Percentiles rank a stretch among this genome's conserved stretches.
phyloP scores from a whole-genome alignment of 352 stramenopile genomes.

The Phytophthora cryptogea region DNA sequence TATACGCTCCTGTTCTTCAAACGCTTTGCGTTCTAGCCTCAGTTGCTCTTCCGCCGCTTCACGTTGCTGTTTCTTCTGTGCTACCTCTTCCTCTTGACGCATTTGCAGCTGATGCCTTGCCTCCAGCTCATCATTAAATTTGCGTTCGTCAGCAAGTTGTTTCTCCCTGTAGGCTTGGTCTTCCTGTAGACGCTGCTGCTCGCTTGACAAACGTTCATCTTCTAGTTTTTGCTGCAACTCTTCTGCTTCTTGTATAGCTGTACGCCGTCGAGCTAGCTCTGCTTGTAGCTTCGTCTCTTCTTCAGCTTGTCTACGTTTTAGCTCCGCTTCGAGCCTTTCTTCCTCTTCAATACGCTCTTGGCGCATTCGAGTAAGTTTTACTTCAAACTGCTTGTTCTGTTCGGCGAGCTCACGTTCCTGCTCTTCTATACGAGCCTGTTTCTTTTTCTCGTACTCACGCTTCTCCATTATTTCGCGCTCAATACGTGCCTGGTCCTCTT shows the following conservation, averaged over 20 bases:
- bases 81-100: slow-evolving; percentile 22
- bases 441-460: slow-evolving; percentile 50
- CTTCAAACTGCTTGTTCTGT: slow-evolving; percentile 46
- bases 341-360: slow-evolving; percentile 45
- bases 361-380: slow-evolving; percentile 44
- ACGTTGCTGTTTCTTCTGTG: slow-evolving; percentile 14
- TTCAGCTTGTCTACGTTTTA: slow-evolving; percentile 30
- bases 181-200: slow-evolving; percentile 26
- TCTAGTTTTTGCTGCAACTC: slow-evolving; percentile 35
- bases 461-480: slow-evolving; percentile 58
- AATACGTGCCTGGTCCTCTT: slow-evolving; percentile 41
- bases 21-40: slow-evolving; percentile 3
- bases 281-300: slow-evolving; percentile 40
- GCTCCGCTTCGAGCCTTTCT: slow-evolving; percentile 31
- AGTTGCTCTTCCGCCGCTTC: slow-evolving; percentile 29
- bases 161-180: slow-evolving; percentile 29
- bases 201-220: slow-evolving; percentile 26
- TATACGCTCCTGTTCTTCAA: slow-evolving; percentile 12
- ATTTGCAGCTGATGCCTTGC: slow-evolving; percentile 19
- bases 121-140: slow-evolving; percentile 31
- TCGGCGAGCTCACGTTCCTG: slow-evolving; percentile 45
- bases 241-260: slow-evolving; percentile 34
- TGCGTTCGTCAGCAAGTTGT: slow-evolving; percentile 21
- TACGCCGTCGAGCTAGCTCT: slow-evolving; percentile 41
- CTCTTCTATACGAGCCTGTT: slow-evolving; percentile 39